Evolutionary conservation across 345 rosid species (phyloP).

Genomic region (Sisymbrium altissimum): DNA sequence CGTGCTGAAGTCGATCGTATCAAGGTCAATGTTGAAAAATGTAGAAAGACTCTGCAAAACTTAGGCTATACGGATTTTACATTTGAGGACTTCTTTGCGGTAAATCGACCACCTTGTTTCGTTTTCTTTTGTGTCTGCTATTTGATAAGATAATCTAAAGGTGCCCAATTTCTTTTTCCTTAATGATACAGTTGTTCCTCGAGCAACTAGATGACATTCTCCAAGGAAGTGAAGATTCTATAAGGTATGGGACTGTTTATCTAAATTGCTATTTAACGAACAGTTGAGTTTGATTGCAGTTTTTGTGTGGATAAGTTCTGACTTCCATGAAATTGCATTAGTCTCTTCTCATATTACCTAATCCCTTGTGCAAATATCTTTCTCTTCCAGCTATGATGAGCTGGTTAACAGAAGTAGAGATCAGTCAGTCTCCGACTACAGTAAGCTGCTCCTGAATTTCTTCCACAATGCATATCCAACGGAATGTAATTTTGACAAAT

Average conservation of each 20-base stretch:
- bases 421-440: conserved; percentile 86
- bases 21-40: conserved; percentile 80
- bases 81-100: conserved; percentile 96
- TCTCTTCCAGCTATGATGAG: conserved; percentile 66
- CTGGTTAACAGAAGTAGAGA: conserved; percentile 81
- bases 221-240: conserved; percentile 71
- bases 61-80: conserved; percentile 93
- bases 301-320: background rate
- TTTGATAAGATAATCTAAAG: background rate
- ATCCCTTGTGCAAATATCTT: conserved; percentile 9
- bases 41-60: conserved; percentile 82
- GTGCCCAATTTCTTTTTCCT: background rate
- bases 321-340: background rate
- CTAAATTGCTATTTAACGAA: background rate
- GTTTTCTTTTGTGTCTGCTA: background rate
- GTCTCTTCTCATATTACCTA: conserved; percentile 2
- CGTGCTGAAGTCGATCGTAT: conserved; percentile 76
- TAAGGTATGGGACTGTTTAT: conserved; percentile 44
- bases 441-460: conserved; percentile 44
- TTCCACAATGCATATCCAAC: conserved; percentile 8
- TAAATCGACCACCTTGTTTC: conserved; percentile 28
- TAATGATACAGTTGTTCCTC: conserved; percentile 70
- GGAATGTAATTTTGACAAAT: conserved; percentile 34
- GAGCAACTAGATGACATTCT: conserved; percentile 88
- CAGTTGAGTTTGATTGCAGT: background rate